Percentiles rank a stretch among this genome's conserved stretches.
Evolutionary conservation across 345 rosid genomes (phyloP).

Genomic region (Heritiera littoralis): DNA sequence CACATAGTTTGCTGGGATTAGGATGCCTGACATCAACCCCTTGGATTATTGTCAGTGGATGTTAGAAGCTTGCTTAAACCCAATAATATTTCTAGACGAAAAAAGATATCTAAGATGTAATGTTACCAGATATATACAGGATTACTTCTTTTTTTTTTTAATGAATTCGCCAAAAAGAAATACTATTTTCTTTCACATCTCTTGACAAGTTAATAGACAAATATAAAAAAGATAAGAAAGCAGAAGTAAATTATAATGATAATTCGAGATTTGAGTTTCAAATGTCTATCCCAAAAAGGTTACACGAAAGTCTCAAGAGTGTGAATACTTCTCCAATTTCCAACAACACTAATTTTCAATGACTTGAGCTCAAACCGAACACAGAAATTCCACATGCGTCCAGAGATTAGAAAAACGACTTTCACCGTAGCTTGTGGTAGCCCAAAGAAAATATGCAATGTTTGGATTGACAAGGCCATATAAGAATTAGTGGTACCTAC

Average conservation of each 20-base stretch:
- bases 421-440: too few species aligned
- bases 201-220: background rate
- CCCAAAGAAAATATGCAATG: too few species aligned
- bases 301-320: background rate
- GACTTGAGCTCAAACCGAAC: too few species aligned
- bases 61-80: background rate
- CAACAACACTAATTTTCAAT: too few species aligned
- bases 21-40: slow-evolving; percentile 11
- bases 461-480: too few species aligned
- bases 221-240: background rate
- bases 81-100: background rate
- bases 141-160: too few species aligned
- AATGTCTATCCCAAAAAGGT: background rate
- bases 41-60: background rate
- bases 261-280: background rate
- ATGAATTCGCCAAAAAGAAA: background rate
- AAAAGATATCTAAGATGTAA: background rate
- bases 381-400: too few species aligned
- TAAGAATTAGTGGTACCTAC: too few species aligned
- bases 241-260: background rate
- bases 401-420: too few species aligned
- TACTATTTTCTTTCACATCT: background rate
- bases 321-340: too few species aligned
- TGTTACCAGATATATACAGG: too few species aligned
- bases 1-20: background rate